Conservation (phyloP, 208 protist genomes). For the Trypanosomatidae sp. region DNA sequence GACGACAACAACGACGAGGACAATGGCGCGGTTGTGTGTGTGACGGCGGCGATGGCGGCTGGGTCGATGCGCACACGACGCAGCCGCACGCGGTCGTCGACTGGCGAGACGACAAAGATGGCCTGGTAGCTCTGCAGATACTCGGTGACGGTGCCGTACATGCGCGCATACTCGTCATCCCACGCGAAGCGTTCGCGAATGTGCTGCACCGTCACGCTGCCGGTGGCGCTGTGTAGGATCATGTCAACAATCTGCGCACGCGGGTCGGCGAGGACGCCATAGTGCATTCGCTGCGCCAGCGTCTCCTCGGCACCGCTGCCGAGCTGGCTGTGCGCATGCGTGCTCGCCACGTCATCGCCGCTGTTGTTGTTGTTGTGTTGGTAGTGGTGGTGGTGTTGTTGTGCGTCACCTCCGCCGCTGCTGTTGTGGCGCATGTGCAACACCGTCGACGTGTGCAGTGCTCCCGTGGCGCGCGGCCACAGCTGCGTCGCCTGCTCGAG, state of each 20-base stretch:
- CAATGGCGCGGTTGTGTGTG: too few species aligned
- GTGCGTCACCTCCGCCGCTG: not conserved
- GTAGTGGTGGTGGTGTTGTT: not conserved
- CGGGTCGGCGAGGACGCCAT: slow-evolving; percentile 20
- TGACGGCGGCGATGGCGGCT: too few species aligned
- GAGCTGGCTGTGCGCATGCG: not conserved
- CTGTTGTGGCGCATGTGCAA: not conserved
- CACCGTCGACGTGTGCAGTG: not conserved
- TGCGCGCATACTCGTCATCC: slow-evolving; percentile 17
- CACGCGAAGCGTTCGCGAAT: slow-evolving; percentile 31
- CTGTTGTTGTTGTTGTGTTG: not conserved
- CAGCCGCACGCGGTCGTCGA: slow-evolving; percentile 47
- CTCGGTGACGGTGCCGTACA: slow-evolving; percentile 36
- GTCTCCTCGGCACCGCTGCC: not conserved
- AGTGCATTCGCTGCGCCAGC: slow-evolving; percentile 5
- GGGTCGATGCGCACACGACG: slow-evolving; percentile 13
- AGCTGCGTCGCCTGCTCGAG: not conserved
- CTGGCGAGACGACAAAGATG: slow-evolving; percentile 60
- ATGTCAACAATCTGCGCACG: slow-evolving; percentile 33
- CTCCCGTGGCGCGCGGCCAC: not conserved
- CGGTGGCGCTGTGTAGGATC: slow-evolving; percentile 29
- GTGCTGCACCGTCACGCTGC: slow-evolving; percentile 22
- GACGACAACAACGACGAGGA: too few species aligned
- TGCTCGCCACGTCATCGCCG: not conserved
- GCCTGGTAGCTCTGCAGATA: slow-evolving; percentile 65